These are phyloP conservation scores for Imleria badia DNA, from an alignment of 768 basidiomycete genomes.

Conservation along the genomic window DNA sequence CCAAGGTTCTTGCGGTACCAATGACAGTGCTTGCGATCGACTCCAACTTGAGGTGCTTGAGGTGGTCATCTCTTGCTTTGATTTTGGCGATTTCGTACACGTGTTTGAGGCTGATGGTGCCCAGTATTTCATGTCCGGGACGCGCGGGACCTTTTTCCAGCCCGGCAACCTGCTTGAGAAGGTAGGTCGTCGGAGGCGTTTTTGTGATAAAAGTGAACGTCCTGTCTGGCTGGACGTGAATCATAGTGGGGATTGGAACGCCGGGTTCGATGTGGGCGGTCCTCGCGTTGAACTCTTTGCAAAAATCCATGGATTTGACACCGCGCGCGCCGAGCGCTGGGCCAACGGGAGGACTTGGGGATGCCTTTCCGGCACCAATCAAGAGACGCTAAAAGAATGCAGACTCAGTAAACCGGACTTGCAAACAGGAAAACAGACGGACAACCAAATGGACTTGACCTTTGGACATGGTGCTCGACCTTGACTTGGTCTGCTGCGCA, in stretches of 20 bases:
- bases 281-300: conserved; percentile 99
- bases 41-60: conserved; percentile 85
- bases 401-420: conserved; percentile 14
- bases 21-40: conserved; percentile 85
- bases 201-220: conserved; percentile 92
- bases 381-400: conserved; percentile 63
- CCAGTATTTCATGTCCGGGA: conserved; percentile 74
- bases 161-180: conserved; percentile 87
- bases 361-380: conserved; percentile 90
- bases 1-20: conserved; percentile 86
- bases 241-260: conserved; percentile 87
- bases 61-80: conserved; percentile 86
- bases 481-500: background rate
- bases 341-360: conserved; percentile 94
- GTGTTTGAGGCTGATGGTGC: conserved; percentile 92
- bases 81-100: conserved; percentile 99
- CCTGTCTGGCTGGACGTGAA: conserved; percentile 92
- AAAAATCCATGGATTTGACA: conserved; percentile 99
- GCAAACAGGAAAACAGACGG: conserved; percentile 32
- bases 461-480: conserved; percentile 56
- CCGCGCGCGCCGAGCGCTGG: conserved; percentile 97
- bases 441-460: conserved; percentile 77
- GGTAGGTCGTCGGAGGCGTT: conserved; percentile 86
- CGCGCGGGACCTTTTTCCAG: conserved; percentile 88
- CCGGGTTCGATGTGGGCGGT: conserved; percentile 86